Base-by-base conservation (phyloP, 108 stramenopile genomes). In the Halocafeteria seosinensis region DNA sequence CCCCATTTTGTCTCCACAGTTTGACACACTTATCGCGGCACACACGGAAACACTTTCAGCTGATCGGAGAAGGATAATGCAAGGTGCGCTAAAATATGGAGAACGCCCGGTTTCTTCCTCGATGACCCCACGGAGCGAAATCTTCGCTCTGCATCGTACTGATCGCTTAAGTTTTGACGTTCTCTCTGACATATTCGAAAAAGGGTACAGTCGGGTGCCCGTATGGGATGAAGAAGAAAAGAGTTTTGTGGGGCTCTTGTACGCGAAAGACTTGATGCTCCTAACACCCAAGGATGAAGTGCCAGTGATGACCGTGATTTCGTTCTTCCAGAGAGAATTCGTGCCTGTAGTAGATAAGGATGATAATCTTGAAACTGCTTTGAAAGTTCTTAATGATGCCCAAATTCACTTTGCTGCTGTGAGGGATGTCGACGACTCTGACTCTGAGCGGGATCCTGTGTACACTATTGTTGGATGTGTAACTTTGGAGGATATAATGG, bases 231-330 rank as follows among this genome's bases (percentile, higher is more conserved):
- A 84, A 26, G 61, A 77, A 26, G 76, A 42, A 67, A 38, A 67
- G 23, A 63, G 63, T 5, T 75, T 95, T 24, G 85, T 94, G 37
- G 93, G 97, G 25, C 65, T 98, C 38, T 76, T 98, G 21, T 87
- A 94, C 63, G 89, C 90, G 53, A 98, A 98, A 77, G 97, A 98
- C 64, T 82, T 98, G 3, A 95, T 95, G 71, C 93, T 99, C 65
- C 72, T 99, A 29, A 92, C 94, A 71, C 93, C 92, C 6, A 92
- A 91, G 67, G 92, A 94, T 76, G 86, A 85, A 32, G 83, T 78
- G 12, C 85, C 91, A 0, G 81, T 95, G 17, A 71, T 75, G 13
- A 86, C 83, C 30, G 90, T 95, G 65, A 78, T 91, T 3, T 75
- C 87, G 26, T 89, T 95, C 55, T 96, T 96, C 78, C 85, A 91